Percentiles rank a stretch among this genome's conserved stretches.
These are phyloP conservation scores for Diutina pseudorugosa DNA, from an alignment of 1,139 yeast genomes.

Conservation along the genomic window DNA sequence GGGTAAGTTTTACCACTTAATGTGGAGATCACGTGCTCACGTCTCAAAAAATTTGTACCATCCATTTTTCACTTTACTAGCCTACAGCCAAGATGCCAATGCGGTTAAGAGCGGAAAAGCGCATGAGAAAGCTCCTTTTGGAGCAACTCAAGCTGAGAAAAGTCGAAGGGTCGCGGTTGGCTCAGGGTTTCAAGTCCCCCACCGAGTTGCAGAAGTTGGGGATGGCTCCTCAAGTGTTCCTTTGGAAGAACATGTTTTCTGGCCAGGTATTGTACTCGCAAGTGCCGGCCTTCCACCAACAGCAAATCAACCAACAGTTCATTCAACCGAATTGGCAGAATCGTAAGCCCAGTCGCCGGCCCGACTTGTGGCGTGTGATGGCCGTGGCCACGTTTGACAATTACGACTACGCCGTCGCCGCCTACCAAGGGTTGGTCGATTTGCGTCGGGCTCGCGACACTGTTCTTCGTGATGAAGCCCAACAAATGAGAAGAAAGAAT, in stretches of 20 bases:
- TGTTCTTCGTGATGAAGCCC: conserved; percentile 45
- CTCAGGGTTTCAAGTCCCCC: conserved; percentile 25
- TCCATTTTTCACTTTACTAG: conserved; percentile 2
- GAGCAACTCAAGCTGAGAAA: conserved; percentile 35
- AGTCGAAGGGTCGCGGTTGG: conserved; percentile 33
- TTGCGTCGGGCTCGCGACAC: conserved; percentile 65
- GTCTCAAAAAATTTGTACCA: background rate
- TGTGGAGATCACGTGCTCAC: background rate
- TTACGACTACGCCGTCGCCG: conserved; percentile 58
- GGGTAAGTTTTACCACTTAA: background rate
- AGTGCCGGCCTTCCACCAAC: conserved; percentile 58
- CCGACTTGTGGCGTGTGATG: conserved; percentile 86
- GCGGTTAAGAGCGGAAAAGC: conserved; percentile 36
- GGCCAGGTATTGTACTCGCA: conserved; percentile 90
- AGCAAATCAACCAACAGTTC: conserved; percentile 63
- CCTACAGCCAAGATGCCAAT: conserved; percentile 22
- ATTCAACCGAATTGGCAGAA: conserved; percentile 83
- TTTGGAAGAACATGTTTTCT: conserved; percentile 74
- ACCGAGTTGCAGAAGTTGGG: conserved; percentile 16
- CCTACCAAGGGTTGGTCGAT: conserved; percentile 64
- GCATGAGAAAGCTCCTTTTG: conserved; percentile 37
- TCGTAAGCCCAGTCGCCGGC: conserved; percentile 64
- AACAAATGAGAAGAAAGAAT: conserved; percentile 58
- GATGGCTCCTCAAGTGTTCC: conserved; percentile 71
- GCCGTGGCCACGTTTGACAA: conserved; percentile 64